Evolutionary conservation across 163 green algal genomes (phyloP).

Genomic region (Chloroidium sp.): DNA sequence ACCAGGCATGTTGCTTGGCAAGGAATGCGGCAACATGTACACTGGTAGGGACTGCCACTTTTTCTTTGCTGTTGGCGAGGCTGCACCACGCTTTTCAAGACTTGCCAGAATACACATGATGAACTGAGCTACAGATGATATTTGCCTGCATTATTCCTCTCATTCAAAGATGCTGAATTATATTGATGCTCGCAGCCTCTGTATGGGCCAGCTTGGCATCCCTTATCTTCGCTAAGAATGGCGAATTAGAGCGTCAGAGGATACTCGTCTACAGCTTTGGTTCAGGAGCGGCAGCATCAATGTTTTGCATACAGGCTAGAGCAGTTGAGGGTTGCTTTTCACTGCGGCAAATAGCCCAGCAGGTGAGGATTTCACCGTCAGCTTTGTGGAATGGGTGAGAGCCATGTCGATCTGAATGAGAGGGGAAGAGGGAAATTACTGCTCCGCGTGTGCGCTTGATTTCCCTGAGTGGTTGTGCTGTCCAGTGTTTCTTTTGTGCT

Average conservation of each 20-base stretch:
- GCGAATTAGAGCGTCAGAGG: constrained; percentile 36
- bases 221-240: constrained; percentile 28
- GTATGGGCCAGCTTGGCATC: constrained; percentile 63
- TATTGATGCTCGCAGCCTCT: constrained; percentile 27
- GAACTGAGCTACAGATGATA: too few relatives aligned
- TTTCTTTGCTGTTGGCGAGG: too few relatives aligned
- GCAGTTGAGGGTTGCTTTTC: constrained; percentile 20
- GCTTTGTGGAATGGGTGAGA: background rate
- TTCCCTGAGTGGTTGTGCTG: too few relatives aligned
- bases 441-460: too few relatives aligned
- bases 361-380: background rate
- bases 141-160: too few relatives aligned
- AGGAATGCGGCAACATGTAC: constrained; percentile 74
- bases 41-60: constrained; percentile 5
- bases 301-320: constrained; percentile 47
- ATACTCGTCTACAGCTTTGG: constrained; percentile 78
- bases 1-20: constrained; percentile 27
- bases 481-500: too few relatives aligned
- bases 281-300: constrained; percentile 47
- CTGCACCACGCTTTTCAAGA: too few relatives aligned
- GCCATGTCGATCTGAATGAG: background rate
- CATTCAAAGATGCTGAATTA: too few relatives aligned
- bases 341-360: constrained; percentile 7
- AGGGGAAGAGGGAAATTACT: too few relatives aligned
- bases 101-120: too few relatives aligned